Percentiles rank a stretch among this genome's conserved stretches.
Conservation (phyloP, 1,284 basidiomycete species). For the Chiua sp. region DNA sequence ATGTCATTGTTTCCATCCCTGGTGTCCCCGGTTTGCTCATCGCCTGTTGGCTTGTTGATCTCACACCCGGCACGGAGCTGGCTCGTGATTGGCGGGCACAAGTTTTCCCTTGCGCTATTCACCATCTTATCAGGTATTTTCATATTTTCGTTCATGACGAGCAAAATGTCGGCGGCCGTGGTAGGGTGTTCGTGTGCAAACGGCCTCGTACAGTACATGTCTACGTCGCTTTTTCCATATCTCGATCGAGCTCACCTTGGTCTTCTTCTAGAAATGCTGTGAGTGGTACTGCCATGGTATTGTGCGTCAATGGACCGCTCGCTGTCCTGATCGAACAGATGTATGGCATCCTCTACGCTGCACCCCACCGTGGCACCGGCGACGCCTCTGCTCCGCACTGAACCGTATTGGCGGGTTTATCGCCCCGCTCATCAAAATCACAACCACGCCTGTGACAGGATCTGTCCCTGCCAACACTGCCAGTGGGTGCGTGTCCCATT, state of each 20-base stretch:
- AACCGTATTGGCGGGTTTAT: conserved; percentile 63
- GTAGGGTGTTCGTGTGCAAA: conserved; percentile 62
- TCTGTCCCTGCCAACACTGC: conserved; percentile 42
- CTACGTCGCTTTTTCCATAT: too few relatives aligned
- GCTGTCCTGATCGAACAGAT: conserved; percentile 39
- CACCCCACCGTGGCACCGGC: conserved; percentile 66
- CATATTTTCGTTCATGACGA: conserved; percentile 66
- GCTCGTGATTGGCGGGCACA: conserved; percentile 50
- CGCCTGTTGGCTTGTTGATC: conserved; percentile 60
- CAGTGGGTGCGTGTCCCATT: conserved; percentile 36
- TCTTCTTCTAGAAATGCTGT: conserved; percentile 37
- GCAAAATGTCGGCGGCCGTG: conserved; percentile 48
- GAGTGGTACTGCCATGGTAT: conserved; percentile 8
- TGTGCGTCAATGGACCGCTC: not conserved
- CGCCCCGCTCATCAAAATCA: conserved; percentile 58
- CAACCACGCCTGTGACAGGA: conserved; percentile 41
- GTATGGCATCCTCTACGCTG: conserved; percentile 66
- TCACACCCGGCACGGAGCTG: conserved; percentile 38
- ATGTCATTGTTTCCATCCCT: conserved; percentile 52
- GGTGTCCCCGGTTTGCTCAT: conserved; percentile 65
- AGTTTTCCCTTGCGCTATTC: conserved; percentile 55
- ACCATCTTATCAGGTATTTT: conserved; percentile 60
- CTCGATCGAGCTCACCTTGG: conserved; percentile 19
- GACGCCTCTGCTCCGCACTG: conserved; percentile 61
- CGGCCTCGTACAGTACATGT: conserved; percentile 47